Base-by-base conservation (phyloP, 2,329 filamentous ascomycete genomes). In the Venturia nashicola region DNA sequence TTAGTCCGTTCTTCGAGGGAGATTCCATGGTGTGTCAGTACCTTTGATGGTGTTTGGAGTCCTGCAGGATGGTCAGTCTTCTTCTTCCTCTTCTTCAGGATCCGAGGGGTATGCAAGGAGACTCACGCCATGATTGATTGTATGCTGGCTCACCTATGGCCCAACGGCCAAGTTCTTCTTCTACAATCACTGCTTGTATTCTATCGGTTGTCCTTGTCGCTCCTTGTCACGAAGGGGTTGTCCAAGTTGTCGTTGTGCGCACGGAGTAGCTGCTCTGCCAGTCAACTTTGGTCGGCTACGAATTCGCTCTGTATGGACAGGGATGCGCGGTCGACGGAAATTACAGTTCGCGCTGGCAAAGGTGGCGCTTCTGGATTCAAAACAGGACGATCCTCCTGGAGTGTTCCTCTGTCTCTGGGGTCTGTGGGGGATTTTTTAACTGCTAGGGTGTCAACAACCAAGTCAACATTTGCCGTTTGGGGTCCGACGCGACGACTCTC, bases 121-220 rank as follows among this genome's bases (percentile, higher is more conserved):
- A 77, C 78, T 75, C 70, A 81, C 79, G 79, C 77, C 79, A 80
- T 81, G 67, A 66, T 77, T 70, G 69, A 67, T 67, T 65, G 70
- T 65, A 63, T 61, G 16, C 51, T 51, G 48, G 39, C 46, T 54
- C 48, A 62, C 57, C 63, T 39, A 42, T 42, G 65, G 62, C 65
- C 65, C 40, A 57, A 32, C 60, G 63, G 65, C 62, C 65, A 55
- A 27, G 39, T 32, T 18, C 39, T 57, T n/a, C 5, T 32, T 43
- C 18, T 18, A 12, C 39, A 34, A 61, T 61, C 43, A 46, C 34
- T 61, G 39, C n/a, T 11, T 46, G 59, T 61, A 18, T 11, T 46
- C 39, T 61, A 18, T 34, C 8, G 12, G 5, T 7, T 61, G 14
- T 43, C 36, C 32, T 57, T 23, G 27, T 57, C 51, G 32, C 5